Conservation (phyloP, 371 early-diverging fungal genomes). For the Circinella minor region DNA sequence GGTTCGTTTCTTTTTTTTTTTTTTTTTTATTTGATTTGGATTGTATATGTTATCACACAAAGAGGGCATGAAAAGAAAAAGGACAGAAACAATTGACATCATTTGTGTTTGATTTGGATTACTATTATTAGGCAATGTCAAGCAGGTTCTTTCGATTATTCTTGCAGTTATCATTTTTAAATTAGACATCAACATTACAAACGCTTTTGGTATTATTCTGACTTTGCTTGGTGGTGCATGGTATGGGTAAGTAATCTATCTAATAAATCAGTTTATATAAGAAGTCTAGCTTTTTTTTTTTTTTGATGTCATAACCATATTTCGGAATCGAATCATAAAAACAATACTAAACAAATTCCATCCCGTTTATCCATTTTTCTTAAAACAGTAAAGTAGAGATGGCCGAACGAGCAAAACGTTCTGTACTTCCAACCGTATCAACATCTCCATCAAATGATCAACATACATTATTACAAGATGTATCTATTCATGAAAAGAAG, state of each 20-base stretch:
- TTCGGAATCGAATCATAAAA: neutral
- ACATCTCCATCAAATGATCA: neutral
- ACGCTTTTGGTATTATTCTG: slow-evolving; percentile 75
- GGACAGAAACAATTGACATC: neutral
- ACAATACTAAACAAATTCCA: neutral
- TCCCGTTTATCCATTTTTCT: neutral
- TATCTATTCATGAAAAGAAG: slow-evolving; percentile 14
- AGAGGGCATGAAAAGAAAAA: neutral
- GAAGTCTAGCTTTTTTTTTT: no score
- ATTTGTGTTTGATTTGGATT: neutral
- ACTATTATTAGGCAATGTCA: slow-evolving; percentile 70
- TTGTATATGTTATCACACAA: no score
- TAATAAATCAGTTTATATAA: no score
- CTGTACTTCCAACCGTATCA: slow-evolving; percentile 13
- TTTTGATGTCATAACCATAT: no score
- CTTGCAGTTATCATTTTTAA: slow-evolving; percentile 80
- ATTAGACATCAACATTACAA: slow-evolving; percentile 64
- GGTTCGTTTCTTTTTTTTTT: slow-evolving; percentile 35
- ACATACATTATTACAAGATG: slow-evolving; percentile 6
- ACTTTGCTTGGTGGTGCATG: slow-evolving; percentile 81
- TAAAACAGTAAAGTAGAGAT: slow-evolving; percentile 19
- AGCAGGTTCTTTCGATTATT: slow-evolving; percentile 83
- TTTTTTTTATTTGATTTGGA: no score
- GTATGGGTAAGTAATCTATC: slow-evolving; percentile 44
- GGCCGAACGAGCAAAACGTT: slow-evolving; percentile 10